Evolutionary conservation across 805 yeast species (phyloP), one percentile per base, ranked within the genome.

Genomic region (Lachancea sp.): DNA sequence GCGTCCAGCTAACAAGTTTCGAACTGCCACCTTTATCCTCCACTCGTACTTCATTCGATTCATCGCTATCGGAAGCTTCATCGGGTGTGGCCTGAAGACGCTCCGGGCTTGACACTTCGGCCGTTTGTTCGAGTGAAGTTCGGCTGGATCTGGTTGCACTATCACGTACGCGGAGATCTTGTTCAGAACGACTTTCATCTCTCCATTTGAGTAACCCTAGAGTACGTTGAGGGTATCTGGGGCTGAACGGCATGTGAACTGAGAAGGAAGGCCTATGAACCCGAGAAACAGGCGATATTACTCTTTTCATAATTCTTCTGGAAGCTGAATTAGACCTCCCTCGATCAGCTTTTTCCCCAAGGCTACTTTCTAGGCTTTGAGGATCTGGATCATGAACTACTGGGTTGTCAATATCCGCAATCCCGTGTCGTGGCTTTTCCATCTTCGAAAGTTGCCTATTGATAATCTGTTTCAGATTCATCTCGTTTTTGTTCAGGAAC

Each of bases 401-500:
- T 4, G 30, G 15, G 7, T 21, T 20, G 5, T 5, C 30, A 2
- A 24, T 21, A 8, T 19, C 39, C 9, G 9, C 9, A 8, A 3
- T n/a, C 17, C 12, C 12, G 23, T 9, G 26, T 21, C 8, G 26
- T 5, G 35, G 17, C 11, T 21, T 20, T 5, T 22, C 35, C 20
- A 32, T 13, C 12, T 21, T 34, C 5, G 36, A 26, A 7, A 58
- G 34, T 26, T 64, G 58, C 13, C 60, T 56, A 12, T 63, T 57
- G 29, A 78, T 57, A 0, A 65, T 64, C 2, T 64, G 54, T 36
- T 65, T 64, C 36, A 80, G 66, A 2, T 63, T 61, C 4, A 55
- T 45, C 3, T 64, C 62, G 2, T 73, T 74, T 7, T 61, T 63
- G 16, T 69, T 65, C 55, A 85, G 80, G 45, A 85, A 81, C 56